Base-by-base conservation (phyloP, 2,329 filamentous ascomycete species). In the Teratosphaeria pseudoeucalypti region DNA sequence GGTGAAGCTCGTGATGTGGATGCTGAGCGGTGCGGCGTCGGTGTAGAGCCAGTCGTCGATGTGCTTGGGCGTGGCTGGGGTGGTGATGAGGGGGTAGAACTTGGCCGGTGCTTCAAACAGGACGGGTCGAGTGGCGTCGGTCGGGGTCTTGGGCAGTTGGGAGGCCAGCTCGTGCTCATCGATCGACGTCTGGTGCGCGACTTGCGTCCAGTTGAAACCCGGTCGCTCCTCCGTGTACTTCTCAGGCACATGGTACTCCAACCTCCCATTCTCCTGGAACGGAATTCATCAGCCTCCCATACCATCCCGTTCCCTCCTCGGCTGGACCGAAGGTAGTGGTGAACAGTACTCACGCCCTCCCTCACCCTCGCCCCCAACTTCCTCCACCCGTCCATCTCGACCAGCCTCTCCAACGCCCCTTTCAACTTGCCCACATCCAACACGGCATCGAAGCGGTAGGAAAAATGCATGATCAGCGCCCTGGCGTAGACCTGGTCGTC, bases 1-100 rank as follows among this genome's bases (percentile, higher is more conserved):
- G 1, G 56, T 56, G 53, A 71, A 71, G 32, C 59, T 63, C 1
- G 63, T 57, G 43, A 67, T 47, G 23, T 66, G 65, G 11, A 68
- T 34, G 6, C 55, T 63, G 3, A 70, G 57, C 52, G 64, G 60
- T 26, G 68, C 61, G 52, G 61, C 59, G 43, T 71, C 69, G 3
- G 49, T 55, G 34, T 60, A 58, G 7, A 57, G 43, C 56, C 54
- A 63, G 37, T 60, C 60, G 14, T 62, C 52, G n/a, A 64, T 56
- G 14, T 37, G 54, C 14, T 26, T 54, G 6, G 60, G 58, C 14
- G 54, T 52, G 43, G 9, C 16, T n/a, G 39, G 27, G 27, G 32
- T 32, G 27, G 34, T 27, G 39, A 52, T 34, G 34, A 56, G 27
- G 14, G 14, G 14, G 11, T 16, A 9, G 37, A 43, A 27, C 12